A percentile compares a stretch with the other conserved stretches of the same genome.
phyloP scores from a whole-genome alignment of 2,329 filamentous ascomycete genomes.

The Penicillium sp. region DNA sequence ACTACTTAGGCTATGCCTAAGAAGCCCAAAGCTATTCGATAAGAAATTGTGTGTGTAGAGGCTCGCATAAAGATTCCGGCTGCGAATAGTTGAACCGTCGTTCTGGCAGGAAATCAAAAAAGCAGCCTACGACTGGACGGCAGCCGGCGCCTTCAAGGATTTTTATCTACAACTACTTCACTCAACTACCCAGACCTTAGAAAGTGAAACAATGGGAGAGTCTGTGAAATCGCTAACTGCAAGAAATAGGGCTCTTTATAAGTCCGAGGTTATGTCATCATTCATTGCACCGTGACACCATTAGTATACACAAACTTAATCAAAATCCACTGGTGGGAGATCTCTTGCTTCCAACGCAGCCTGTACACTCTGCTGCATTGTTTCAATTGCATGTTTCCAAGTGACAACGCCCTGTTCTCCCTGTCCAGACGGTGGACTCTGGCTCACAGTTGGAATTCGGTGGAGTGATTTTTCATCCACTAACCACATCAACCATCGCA shows the following conservation, averaged over 20 bases:
- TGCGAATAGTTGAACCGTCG: no score
- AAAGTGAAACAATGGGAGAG: no score
- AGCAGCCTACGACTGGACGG: no score
- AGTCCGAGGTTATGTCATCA: slow-evolving; percentile 8
- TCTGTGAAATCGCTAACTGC: no score
- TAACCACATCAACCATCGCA: slow-evolving; percentile 64
- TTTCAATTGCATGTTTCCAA: slow-evolving; percentile 45
- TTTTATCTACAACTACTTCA: no score
- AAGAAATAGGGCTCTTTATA: background rate
- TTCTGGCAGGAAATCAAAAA: no score
- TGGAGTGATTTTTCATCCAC: slow-evolving; percentile 37
- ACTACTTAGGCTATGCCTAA: no score
- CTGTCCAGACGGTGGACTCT: slow-evolving; percentile 39
- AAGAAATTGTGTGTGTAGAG: no score
- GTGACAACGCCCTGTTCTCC: slow-evolving; percentile 28
- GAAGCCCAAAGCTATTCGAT: no score
- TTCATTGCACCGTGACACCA: slow-evolving; percentile 13
- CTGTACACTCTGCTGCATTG: slow-evolving; percentile 48
- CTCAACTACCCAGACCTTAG: no score
- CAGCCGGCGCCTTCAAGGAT: no score
- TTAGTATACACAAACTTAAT: slow-evolving; percentile 21
- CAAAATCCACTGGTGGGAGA: slow-evolving; percentile 51
- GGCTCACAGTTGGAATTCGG: slow-evolving; percentile 42
- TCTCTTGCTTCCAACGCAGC: slow-evolving; percentile 50
- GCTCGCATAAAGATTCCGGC: no score